A percentile compares a stretch with the other conserved stretches of the same genome.
Conservation (phyloP, 2,329 filamentous ascomycete species). For the Chaetomium globosum region DNA sequence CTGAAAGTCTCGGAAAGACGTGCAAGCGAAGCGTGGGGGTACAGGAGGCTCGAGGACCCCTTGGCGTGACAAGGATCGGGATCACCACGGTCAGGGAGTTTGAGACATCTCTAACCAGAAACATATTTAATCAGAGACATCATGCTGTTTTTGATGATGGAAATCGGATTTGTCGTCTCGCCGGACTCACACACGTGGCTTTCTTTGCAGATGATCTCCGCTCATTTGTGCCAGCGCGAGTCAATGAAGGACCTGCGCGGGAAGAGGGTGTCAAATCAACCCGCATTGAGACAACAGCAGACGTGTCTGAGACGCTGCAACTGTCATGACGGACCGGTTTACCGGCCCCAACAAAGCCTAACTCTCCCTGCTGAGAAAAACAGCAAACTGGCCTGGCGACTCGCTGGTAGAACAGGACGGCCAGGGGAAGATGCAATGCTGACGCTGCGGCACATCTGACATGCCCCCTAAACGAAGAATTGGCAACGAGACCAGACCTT, state of each 20-base stretch:
- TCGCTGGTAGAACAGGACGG: no score
- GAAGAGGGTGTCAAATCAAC: neutral
- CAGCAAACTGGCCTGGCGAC: no score
- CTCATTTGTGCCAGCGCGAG: neutral
- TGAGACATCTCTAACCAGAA: neutral
- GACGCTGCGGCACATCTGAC: neutral
- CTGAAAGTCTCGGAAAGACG: neutral
- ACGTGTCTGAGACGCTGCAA: neutral
- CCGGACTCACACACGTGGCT: slow-evolving; percentile 2
- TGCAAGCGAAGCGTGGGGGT: neutral
- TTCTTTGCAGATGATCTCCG: neutral
- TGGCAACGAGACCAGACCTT: neutral
- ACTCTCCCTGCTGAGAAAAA: neutral
- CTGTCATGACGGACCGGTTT: neutral
- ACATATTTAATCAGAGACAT: neutral
- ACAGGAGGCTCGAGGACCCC: neutral
- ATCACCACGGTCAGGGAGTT: neutral
- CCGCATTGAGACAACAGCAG: neutral
- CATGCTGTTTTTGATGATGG: slow-evolving; percentile 1
- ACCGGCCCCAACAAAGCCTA: neutral
- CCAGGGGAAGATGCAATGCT: neutral
- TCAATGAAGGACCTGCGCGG: neutral
- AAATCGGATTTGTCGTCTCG: neutral
- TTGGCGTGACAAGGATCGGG: neutral
- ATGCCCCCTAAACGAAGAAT: neutral